A percentile compares a stretch with the other conserved stretches of the same genome.
Evolutionary conservation across 345 rosid genomes (phyloP).

Genomic region (Murraya paniculata): DNA sequence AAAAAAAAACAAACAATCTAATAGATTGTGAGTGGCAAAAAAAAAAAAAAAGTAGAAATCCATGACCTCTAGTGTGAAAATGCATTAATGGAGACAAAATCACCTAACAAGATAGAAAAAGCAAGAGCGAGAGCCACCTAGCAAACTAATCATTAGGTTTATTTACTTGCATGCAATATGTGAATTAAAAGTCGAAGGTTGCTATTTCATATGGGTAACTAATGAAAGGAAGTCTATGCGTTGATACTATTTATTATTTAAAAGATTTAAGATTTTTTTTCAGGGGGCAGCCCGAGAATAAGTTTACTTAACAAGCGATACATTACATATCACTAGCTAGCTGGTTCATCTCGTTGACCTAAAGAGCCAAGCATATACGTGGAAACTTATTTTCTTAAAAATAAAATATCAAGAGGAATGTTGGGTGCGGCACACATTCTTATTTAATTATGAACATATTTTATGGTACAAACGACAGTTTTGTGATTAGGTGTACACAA

Average conservation of each 20-base stretch:
- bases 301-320: neutral
- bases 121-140: neutral
- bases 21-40: too few relatives aligned
- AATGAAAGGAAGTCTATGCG: too few relatives aligned
- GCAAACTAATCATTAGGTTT: conserved; percentile 7
- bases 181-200: neutral
- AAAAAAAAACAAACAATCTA: neutral
- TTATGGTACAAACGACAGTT: conserved; percentile 16
- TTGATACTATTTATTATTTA: too few relatives aligned
- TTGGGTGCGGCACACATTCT: conserved; percentile 25
- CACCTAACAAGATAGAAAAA: neutral
- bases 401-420: conserved; percentile 28
- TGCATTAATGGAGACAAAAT: neutral
- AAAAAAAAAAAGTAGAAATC: neutral
- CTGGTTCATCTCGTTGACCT: conserved; percentile 27
- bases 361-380: neutral
- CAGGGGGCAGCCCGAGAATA: neutral
- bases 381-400: neutral
- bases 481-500: conserved; percentile 23
- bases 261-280: too few relatives aligned
- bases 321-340: neutral
- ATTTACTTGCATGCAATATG: conserved; percentile 8
- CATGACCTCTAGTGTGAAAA: conserved; percentile 6
- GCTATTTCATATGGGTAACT: too few relatives aligned
- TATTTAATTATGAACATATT: conserved; percentile 14